A percentile compares a stretch with the other conserved stretches of the same genome.
Evolutionary conservation across 345 rosid species (phyloP).

Genomic region (Passiflora organensis): DNA sequence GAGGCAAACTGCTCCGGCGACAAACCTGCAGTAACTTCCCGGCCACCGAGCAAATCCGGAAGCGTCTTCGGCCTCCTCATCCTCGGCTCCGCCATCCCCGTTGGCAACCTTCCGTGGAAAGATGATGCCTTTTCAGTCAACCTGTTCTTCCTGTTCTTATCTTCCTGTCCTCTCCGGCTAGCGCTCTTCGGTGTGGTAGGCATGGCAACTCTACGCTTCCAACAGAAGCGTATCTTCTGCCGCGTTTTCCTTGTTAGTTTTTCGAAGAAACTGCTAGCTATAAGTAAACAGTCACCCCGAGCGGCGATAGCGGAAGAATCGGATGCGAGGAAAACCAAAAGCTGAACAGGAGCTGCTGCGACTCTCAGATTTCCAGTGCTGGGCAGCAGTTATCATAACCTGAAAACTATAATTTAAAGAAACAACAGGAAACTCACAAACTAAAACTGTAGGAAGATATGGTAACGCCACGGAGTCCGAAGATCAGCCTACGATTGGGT

Average conservation of each 20-base stretch:
- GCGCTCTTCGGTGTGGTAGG: slow-evolving; percentile 38
- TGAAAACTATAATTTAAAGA: slow-evolving; percentile 3
- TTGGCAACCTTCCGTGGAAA: slow-evolving; percentile 47
- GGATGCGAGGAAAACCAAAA: slow-evolving; percentile 60
- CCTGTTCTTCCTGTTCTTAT: slow-evolving; percentile 40
- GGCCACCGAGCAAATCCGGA: slow-evolving; percentile 44
- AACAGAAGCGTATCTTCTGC: too few relatives aligned
- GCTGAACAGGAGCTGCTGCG: slow-evolving; percentile 31
- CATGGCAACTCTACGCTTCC: slow-evolving; percentile 22
- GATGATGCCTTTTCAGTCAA: slow-evolving; percentile 51
- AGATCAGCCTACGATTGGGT: slow-evolving; percentile 1
- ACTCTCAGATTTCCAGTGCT: slow-evolving; percentile 49
- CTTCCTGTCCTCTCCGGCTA: slow-evolving; percentile 44
- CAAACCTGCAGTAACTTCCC: not conserved
- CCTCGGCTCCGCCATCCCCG: slow-evolving; percentile 21
- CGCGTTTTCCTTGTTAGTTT: not conserved
- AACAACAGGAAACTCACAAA: not conserved
- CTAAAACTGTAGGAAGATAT: slow-evolving; percentile 14
- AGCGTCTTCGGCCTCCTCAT: slow-evolving; percentile 59
- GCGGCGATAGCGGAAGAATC: slow-evolving; percentile 59
- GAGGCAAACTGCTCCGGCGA: slow-evolving; percentile 29
- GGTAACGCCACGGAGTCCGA: slow-evolving; percentile 3
- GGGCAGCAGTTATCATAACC: slow-evolving; percentile 42
- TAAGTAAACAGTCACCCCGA: slow-evolving; percentile 30
- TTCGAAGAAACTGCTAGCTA: not conserved